Percentiles rank a stretch among this genome's conserved stretches.
phyloP scores from a whole-genome alignment of 2,329 filamentous ascomycete species.

The Sporothrix globosa region DNA sequence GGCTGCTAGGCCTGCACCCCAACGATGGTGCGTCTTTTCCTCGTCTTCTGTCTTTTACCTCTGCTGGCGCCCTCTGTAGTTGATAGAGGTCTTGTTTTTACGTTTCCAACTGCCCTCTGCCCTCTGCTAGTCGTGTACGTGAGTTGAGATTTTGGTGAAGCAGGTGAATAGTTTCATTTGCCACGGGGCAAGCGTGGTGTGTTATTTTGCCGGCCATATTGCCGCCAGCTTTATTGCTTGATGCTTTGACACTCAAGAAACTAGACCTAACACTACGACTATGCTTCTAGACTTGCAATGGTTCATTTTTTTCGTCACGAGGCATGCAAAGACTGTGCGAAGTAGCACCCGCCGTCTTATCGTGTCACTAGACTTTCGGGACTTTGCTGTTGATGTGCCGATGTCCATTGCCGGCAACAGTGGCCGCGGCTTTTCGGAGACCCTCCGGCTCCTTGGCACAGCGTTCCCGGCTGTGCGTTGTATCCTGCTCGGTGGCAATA shows the following conservation, averaged over 20 bases:
- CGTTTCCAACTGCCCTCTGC: neutral
- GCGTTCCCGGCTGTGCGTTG: slow-evolving; percentile 52
- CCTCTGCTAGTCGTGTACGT: neutral
- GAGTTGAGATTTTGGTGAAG: neutral
- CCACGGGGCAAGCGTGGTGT: neutral
- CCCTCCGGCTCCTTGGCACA: slow-evolving; percentile 46
- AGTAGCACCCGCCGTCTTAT: slow-evolving; percentile 50
- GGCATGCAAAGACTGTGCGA: slow-evolving; percentile 45
- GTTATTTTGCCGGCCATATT: neutral
- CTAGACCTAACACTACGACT: neutral
- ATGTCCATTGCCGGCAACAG: slow-evolving; percentile 49
- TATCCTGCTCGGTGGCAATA: slow-evolving; percentile 54
- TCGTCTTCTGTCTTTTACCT: neutral
- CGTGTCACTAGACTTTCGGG: slow-evolving; percentile 53
- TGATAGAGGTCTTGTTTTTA: neutral
- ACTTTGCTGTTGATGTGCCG: slow-evolving; percentile 47
- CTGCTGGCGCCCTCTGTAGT: neutral
- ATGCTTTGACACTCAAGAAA: neutral
- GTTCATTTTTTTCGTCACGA: slow-evolving; percentile 53
- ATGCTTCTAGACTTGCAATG: slow-evolving; percentile 51
- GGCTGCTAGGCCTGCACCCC: slow-evolving; percentile 48
- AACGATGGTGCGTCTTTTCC: slow-evolving; percentile 40
- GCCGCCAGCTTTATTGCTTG: neutral
- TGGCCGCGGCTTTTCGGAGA: slow-evolving; percentile 46
- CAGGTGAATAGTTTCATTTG: neutral